Evolutionary conservation across 1,284 basidiomycete genomes (phyloP).

Genomic region (Moniliophthora roreri): DNA sequence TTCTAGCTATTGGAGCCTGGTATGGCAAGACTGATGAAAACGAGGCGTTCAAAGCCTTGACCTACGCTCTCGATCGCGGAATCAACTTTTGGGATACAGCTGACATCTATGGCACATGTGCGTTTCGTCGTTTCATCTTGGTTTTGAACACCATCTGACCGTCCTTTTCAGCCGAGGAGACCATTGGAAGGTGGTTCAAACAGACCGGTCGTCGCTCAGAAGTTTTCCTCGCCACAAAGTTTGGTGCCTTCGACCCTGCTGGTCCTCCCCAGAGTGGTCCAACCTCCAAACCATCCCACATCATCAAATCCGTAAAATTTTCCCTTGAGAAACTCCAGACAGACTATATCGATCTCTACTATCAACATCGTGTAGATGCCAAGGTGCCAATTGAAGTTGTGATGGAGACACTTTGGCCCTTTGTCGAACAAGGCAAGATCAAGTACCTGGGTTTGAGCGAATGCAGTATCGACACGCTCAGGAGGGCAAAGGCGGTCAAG

Average conservation of each 20-base stretch:
- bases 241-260: constrained; percentile 24
- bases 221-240: constrained; percentile 34
- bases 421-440: constrained; percentile 37
- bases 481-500: constrained; percentile 34
- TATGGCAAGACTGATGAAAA: constrained; percentile 25
- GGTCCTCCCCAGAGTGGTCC: constrained; percentile 6
- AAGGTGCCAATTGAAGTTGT: constrained; percentile 42
- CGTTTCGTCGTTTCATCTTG: not conserved
- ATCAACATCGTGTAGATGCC: constrained; percentile 37
- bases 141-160: not conserved
- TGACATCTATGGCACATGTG: constrained; percentile 25
- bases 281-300: constrained; percentile 27
- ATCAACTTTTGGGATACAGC: constrained; percentile 28
- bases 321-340: constrained; percentile 27
- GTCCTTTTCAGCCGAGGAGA: constrained; percentile 15
- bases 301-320: constrained; percentile 23
- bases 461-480: constrained; percentile 40
- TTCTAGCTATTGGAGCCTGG: constrained; percentile 22
- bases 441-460: constrained; percentile 44
- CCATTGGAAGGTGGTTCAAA: constrained; percentile 27
- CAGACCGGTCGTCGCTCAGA: constrained; percentile 27
- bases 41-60: constrained; percentile 19
- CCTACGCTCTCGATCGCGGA: constrained; percentile 22
- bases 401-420: constrained; percentile 35
- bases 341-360: constrained; percentile 36